Conservation (phyloP, 768 basidiomycete species). For the Butyriboletus loyo region DNA sequence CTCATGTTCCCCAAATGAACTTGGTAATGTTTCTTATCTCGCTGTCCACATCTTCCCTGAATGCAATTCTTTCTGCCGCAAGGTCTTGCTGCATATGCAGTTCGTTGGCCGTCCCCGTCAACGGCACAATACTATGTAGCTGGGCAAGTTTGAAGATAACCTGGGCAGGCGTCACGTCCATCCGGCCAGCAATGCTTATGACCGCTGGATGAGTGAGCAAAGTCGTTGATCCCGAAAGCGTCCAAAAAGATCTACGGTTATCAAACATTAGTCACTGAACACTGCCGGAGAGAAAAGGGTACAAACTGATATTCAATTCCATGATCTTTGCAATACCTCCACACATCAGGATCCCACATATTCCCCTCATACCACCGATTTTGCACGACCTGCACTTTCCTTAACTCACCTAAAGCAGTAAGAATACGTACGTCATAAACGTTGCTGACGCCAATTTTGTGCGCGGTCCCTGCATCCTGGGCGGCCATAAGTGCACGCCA, state of each 20-base stretch:
- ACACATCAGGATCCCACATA: conserved; percentile 65
- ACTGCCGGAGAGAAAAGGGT: background rate
- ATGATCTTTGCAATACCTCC: conserved; percentile 59
- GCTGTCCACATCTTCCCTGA: conserved; percentile 29
- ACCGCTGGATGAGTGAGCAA: conserved; percentile 52
- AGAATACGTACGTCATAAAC: conserved; percentile 63
- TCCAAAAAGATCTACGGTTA: conserved; percentile 75
- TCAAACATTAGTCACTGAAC: background rate
- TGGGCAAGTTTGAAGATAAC: conserved; percentile 69
- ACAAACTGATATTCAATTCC: conserved; percentile 71
- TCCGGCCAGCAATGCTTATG: conserved; percentile 40
- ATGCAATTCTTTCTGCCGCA: conserved; percentile 37
- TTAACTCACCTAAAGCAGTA: conserved; percentile 46
- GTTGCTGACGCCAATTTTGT: conserved; percentile 73
- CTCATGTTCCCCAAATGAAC: conserved; percentile 31
- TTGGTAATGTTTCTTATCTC: conserved; percentile 24
- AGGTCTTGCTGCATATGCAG: conserved; percentile 69
- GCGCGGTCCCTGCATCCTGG: conserved; percentile 63
- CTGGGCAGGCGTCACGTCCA: conserved; percentile 60
- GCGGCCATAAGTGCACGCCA: conserved; percentile 61
- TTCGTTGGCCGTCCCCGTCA: conserved; percentile 71
- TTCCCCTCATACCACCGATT: conserved; percentile 86
- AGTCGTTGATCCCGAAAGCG: conserved; percentile 70
- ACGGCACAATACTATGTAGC: conserved; percentile 59
- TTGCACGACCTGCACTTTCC: conserved; percentile 72